Percentiles rank a stretch among this genome's conserved stretches.
Evolutionary conservation across 495 filamentous ascomycete species (phyloP).

Genomic region (Penicillium pancosmium): DNA sequence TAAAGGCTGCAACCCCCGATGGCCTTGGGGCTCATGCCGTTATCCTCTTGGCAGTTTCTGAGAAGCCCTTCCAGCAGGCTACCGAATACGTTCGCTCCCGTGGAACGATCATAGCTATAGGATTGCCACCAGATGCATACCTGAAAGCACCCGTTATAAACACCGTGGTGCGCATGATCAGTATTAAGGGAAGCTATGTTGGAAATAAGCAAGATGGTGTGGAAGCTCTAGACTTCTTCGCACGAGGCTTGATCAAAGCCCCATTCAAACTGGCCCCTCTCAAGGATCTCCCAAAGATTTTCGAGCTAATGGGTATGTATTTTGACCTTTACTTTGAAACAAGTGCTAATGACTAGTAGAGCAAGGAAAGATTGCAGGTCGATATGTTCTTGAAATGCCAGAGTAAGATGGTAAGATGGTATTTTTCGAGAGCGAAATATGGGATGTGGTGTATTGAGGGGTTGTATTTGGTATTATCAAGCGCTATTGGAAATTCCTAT

Average conservation of each 20-base stretch:
- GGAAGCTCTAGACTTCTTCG: conserved; percentile 4
- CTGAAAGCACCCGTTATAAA: conserved; percentile 81
- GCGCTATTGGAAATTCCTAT: neutral
- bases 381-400: conserved; percentile 17
- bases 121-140: conserved; percentile 75
- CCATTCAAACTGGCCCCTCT: conserved; percentile 82
- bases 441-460: too few relatives aligned
- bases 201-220: conserved; percentile 63
- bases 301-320: conserved; percentile 62
- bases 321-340: neutral
- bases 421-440: too few relatives aligned
- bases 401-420: neutral
- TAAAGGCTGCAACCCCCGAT: conserved; percentile 72
- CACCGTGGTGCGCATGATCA: conserved; percentile 84
- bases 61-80: conserved; percentile 93
- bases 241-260: conserved; percentile 65
- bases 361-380: conserved; percentile 16
- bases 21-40: conserved; percentile 87
- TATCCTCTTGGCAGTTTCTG: conserved; percentile 76
- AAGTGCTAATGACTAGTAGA: conserved; percentile 7
- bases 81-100: conserved; percentile 78
- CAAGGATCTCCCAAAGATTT: conserved; percentile 74
- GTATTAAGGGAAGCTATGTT: conserved; percentile 88
- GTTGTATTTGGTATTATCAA: neutral
- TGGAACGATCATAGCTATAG: conserved; percentile 83